Percentiles rank a stretch among this genome's conserved stretches.
Conservation (phyloP, 768 basidiomycete genomes). For the Cystofilobasidium ferigula region DNA sequence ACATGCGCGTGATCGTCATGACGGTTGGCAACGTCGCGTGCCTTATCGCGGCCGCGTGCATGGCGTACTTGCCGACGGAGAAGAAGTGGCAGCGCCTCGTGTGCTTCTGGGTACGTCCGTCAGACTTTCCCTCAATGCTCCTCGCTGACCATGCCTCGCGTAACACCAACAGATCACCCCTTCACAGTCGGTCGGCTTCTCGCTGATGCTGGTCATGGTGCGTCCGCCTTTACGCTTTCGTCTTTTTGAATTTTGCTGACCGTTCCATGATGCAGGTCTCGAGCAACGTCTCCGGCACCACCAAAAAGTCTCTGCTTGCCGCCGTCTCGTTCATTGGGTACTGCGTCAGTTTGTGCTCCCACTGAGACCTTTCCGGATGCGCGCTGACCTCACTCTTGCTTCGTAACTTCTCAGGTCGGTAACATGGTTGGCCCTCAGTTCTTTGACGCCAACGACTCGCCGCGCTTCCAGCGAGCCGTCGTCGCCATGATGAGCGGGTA, state of each 20-base stretch:
- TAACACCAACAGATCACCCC: too few relatives aligned
- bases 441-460: constrained; percentile 27
- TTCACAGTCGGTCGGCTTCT: constrained; percentile 31
- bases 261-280: too few relatives aligned
- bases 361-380: neutral
- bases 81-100: constrained; percentile 36
- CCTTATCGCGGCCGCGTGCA: constrained; percentile 35
- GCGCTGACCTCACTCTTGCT: neutral
- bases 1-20: constrained; percentile 29
- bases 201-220: constrained; percentile 32
- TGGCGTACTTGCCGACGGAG: constrained; percentile 35
- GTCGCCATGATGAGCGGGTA: constrained; percentile 35
- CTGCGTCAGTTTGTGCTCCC: constrained; percentile 28
- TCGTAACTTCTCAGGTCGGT: constrained; percentile 16
- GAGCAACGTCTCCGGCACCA: constrained; percentile 27
- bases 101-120: too few relatives aligned
- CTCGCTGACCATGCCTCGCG: too few relatives aligned
- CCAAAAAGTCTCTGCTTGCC: constrained; percentile 31
- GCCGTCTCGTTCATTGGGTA: constrained; percentile 36
- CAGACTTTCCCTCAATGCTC: too few relatives aligned
- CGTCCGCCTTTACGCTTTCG: constrained; percentile 29
- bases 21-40: constrained; percentile 35
- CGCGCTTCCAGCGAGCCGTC: constrained; percentile 33
- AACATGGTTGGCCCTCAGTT: constrained; percentile 28
- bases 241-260: too few relatives aligned